A percentile compares a stretch with the other conserved stretches of the same genome.
Evolutionary conservation across 257 asterid genomes (phyloP).

Genomic region (Primulina tabacum): DNA sequence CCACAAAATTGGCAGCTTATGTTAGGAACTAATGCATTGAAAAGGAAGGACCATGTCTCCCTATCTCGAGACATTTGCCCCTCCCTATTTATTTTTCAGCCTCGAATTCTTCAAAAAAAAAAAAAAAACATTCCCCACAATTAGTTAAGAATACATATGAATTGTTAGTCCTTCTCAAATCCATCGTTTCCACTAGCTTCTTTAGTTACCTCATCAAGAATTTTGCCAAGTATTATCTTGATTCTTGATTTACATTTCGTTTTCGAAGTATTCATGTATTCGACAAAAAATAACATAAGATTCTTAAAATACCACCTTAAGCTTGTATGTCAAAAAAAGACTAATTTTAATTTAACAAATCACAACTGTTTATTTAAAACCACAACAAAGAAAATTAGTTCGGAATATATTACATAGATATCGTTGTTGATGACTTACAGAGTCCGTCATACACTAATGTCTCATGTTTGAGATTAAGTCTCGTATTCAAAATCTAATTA

Average conservation of each 20-base stretch:
- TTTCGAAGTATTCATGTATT: neutral
- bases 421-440: no score
- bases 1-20: constrained; percentile 39
- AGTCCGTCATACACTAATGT: no score
- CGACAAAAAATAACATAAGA: no score
- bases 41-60: constrained; percentile 57
- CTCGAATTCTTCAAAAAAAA: constrained; percentile 38
- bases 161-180: constrained; percentile 18
- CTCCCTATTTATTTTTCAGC: constrained; percentile 34
- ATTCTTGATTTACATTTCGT: neutral
- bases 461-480: no score
- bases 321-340: no score
- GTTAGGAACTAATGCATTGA: constrained; percentile 36
- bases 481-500: no score
- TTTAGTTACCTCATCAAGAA: neutral
- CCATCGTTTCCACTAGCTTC: neutral
- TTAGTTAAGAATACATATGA: constrained; percentile 14
- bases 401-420: no score
- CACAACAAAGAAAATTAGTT: no score
- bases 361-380: no score
- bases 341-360: no score
- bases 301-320: neutral
- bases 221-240: neutral
- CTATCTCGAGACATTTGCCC: constrained; percentile 43
- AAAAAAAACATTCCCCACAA: constrained; percentile 33